These are phyloP conservation scores for Vitis riparia DNA, from an alignment of 164 flowering plant species.

Conservation along the genomic window DNA sequence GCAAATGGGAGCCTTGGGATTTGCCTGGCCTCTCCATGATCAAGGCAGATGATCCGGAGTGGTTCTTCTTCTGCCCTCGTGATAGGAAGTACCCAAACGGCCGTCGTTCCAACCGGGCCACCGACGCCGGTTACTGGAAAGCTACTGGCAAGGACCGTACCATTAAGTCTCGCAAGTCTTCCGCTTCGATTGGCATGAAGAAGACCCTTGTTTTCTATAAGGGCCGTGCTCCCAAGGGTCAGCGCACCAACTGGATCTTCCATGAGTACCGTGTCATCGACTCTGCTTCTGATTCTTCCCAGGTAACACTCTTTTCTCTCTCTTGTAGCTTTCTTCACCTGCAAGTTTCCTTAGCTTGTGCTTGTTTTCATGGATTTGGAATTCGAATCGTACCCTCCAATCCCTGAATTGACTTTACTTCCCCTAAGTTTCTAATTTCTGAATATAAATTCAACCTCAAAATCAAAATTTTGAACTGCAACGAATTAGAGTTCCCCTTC, in stretches of 20 bases:
- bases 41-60: slow-evolving; percentile 43
- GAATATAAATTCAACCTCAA: too few relatives aligned
- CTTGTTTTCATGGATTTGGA: neutral
- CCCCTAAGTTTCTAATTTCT: too few relatives aligned
- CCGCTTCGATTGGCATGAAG: slow-evolving; percentile 34
- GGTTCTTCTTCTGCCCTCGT: slow-evolving; percentile 55
- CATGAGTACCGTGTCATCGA: slow-evolving; percentile 39
- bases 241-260: slow-evolving; percentile 44
- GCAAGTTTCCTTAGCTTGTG: neutral
- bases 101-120: slow-evolving; percentile 42
- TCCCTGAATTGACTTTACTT: too few relatives aligned
- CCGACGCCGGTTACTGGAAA: slow-evolving; percentile 50
- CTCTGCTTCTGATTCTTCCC: slow-evolving; percentile 39
- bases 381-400: too few relatives aligned
- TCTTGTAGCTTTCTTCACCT: neutral
- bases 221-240: slow-evolving; percentile 42
- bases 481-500: too few relatives aligned
- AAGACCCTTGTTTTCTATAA: slow-evolving; percentile 39
- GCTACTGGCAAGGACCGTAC: slow-evolving; percentile 53
- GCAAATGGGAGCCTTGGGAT: slow-evolving; percentile 79
- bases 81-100: slow-evolving; percentile 50
- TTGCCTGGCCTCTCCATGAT: slow-evolving; percentile 60
- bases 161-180: slow-evolving; percentile 25
- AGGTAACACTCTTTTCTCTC: slow-evolving; percentile 27
- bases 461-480: too few relatives aligned